Conservation (phyloP, 2,329 filamentous ascomycete genomes). For the Hirsutella minnesotensis region DNA sequence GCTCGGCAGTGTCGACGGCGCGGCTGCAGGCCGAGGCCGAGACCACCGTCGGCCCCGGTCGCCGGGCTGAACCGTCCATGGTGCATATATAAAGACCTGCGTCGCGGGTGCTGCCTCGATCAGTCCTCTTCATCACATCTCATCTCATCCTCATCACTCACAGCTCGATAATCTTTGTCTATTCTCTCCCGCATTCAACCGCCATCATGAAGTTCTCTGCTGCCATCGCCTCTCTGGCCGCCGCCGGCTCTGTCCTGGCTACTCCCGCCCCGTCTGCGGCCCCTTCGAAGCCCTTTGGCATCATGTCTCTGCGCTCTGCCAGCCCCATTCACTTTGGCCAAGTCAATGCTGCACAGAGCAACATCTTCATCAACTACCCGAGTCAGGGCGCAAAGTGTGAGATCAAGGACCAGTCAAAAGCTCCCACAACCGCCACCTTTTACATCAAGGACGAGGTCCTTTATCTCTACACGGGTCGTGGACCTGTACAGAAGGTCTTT, state of each 20-base stretch:
- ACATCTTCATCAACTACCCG: constrained; percentile 30
- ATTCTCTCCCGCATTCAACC: neutral
- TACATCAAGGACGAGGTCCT: constrained; percentile 32
- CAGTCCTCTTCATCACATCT: neutral
- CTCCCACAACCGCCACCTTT: constrained; percentile 37
- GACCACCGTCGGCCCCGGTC: too few relatives aligned
- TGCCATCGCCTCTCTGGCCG: constrained; percentile 13
- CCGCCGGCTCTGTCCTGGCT: constrained; percentile 13
- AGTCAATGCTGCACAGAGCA: constrained; percentile 31
- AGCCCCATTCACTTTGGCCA: constrained; percentile 32
- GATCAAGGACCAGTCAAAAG: constrained; percentile 24
- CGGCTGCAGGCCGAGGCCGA: too few relatives aligned
- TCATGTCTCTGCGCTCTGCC: constrained; percentile 38
- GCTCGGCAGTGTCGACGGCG: too few relatives aligned
- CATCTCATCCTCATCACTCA: neutral
- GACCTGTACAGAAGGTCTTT: constrained; percentile 34
- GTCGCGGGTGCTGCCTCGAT: too few relatives aligned
- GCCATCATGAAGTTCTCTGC: constrained; percentile 17
- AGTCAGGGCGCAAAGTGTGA: constrained; percentile 38
- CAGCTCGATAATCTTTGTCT: neutral
- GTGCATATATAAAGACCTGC: too few relatives aligned
- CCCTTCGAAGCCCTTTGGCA: constrained; percentile 27
- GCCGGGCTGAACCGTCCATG: too few relatives aligned
- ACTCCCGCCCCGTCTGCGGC: constrained; percentile 10
- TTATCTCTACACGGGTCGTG: constrained; percentile 31